These are phyloP conservation scores for Hymenoscyphus fraxineus DNA, from an alignment of 2,329 filamentous ascomycete genomes.

Conservation along the genomic window DNA sequence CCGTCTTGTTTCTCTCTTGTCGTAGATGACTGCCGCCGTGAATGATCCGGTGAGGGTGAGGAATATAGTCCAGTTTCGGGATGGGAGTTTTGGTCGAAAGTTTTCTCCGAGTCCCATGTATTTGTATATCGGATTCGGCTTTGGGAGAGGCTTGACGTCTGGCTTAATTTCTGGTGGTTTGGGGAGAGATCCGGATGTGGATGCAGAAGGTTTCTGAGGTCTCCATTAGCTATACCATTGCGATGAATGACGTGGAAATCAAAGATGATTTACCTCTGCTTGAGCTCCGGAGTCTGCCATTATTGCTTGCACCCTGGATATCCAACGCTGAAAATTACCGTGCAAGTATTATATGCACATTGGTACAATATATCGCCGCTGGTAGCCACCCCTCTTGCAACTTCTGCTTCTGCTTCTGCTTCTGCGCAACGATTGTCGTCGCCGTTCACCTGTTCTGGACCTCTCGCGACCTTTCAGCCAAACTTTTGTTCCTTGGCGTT, in stretches of 20 bases:
- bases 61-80: constrained; percentile 98
- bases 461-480: not conserved
- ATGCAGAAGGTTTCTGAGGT: constrained; percentile 29
- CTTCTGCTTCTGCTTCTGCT: not conserved
- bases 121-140: constrained; percentile 68
- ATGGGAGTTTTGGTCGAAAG: constrained; percentile 79
- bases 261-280: constrained; percentile 20
- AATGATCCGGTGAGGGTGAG: constrained; percentile 74
- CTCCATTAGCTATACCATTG: not conserved
- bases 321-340: not conserved
- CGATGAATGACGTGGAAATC: not conserved
- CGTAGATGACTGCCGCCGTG: constrained; percentile 79
- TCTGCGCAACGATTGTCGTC: not conserved
- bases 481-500: constrained; percentile 1
- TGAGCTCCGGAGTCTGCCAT: constrained; percentile 30
- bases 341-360: not conserved
- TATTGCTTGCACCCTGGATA: constrained; percentile 3
- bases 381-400: not conserved
- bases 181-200: constrained; percentile 35
- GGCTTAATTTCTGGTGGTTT: constrained; percentile 36
- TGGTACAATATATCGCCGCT: not conserved
- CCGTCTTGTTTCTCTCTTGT: constrained; percentile 83
- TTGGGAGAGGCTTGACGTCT: constrained; percentile 37
- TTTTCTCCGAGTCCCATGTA: constrained; percentile 78
- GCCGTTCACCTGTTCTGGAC: not conserved